Evolutionary conservation across 169 alveolate genomes (phyloP).

Genomic region (Babesia bovis): DNA sequence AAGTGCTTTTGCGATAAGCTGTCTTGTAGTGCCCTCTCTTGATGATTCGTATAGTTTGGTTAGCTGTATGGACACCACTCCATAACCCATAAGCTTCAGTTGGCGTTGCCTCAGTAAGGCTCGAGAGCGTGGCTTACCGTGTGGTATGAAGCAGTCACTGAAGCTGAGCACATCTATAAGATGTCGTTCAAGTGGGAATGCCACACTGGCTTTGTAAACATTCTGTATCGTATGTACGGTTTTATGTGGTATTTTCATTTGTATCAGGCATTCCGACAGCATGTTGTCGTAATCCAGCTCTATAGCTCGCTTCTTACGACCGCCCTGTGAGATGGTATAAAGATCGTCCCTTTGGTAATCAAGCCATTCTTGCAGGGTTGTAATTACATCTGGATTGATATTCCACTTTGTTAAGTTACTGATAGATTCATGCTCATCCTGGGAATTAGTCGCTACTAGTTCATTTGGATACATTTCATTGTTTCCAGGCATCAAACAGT

Average conservation of each 20-base stretch:
- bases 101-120: constrained; percentile 61
- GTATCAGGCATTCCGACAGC: constrained; percentile 50
- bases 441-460: not conserved
- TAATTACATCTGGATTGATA: not conserved
- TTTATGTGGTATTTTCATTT: constrained; percentile 68
- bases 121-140: constrained; percentile 48
- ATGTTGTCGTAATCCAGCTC: constrained; percentile 60
- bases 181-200: constrained; percentile 62
- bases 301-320: constrained; percentile 26
- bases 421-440: no score
- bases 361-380: constrained; percentile 52
- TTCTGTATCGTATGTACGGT: constrained; percentile 59
- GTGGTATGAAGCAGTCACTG: constrained; percentile 58
- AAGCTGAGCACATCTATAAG: constrained; percentile 52
- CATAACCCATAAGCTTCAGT: constrained; percentile 60
- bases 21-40: constrained; percentile 12
- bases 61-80: constrained; percentile 33
- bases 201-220: constrained; percentile 49
- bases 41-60: constrained; percentile 28
- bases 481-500: not conserved
- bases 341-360: constrained; percentile 64
- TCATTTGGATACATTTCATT: not conserved
- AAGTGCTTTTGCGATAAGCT: constrained; percentile 56
- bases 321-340: constrained; percentile 20
- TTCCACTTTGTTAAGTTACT: not conserved